Conservation (phyloP, 169 alveolate species). For the Cryptosporidium xiaoi region DNA sequence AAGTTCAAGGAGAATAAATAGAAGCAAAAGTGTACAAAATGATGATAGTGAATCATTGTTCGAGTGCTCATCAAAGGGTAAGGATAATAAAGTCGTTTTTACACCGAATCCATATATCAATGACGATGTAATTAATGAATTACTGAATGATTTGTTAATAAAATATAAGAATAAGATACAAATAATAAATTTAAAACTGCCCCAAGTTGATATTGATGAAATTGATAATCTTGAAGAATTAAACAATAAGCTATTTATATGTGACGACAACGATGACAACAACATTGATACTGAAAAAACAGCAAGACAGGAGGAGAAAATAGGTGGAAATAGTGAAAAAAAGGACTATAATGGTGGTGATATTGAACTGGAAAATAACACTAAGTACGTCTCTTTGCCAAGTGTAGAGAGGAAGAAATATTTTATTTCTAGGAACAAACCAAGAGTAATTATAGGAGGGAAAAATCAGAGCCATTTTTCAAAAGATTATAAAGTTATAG, state of each 20-base stretch:
- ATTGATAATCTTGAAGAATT: not conserved
- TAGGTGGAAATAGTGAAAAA: not conserved
- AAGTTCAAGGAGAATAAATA: constrained; percentile 48
- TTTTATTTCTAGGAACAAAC: constrained; percentile 63
- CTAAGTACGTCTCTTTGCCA: not conserved
- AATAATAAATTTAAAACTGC: constrained; percentile 37
- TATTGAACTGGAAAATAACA: not conserved
- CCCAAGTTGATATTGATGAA: constrained; percentile 7
- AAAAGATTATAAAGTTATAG: constrained; percentile 9
- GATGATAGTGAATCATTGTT: not conserved
- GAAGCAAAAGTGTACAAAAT: not conserved
- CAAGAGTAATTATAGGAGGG: constrained; percentile 34
- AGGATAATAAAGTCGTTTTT: not conserved
- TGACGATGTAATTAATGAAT: constrained; percentile 18
- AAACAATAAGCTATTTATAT: not conserved
- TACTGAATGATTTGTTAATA: constrained; percentile 27
- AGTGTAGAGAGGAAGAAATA: not conserved
- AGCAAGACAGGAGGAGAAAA: not conserved
- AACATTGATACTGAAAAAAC: not conserved
- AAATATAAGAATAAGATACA: constrained; percentile 30
- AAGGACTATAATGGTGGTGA: not conserved
- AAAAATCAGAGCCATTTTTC: not conserved
- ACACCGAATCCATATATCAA: constrained; percentile 65
- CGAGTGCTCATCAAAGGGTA: not conserved
- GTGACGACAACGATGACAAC: not conserved